phyloP scores from a whole-genome alignment of 805 yeast genomes.

The Yamadazyma sp. region DNA sequence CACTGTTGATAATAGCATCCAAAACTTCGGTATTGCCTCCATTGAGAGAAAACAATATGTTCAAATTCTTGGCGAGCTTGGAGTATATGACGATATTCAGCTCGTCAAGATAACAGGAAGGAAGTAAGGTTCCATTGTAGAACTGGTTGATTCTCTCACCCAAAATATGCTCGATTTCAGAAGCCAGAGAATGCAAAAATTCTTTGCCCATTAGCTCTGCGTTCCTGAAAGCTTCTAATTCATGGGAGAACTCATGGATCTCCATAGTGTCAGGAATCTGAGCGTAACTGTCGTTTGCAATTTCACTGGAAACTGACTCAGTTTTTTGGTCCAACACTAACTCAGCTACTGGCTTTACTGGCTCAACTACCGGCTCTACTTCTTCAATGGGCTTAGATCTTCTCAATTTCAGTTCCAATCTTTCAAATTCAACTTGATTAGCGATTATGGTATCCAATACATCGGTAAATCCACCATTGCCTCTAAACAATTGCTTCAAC shows the following conservation, averaged over 20 bases:
- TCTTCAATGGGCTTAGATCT: not conserved
- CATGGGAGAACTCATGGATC: slow-evolving; percentile 11
- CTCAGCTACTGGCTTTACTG: too few relatives aligned
- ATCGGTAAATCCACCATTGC: slow-evolving; percentile 60
- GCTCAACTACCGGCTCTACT: not conserved
- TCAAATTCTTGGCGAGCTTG: slow-evolving; percentile 10
- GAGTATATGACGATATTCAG: slow-evolving; percentile 8
- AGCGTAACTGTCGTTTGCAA: slow-evolving; percentile 1
- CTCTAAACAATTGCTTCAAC: slow-evolving; percentile 42
- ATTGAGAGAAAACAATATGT: slow-evolving; percentile 50
- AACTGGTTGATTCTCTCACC: slow-evolving; percentile 5
- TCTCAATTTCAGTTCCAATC: slow-evolving; percentile 29
- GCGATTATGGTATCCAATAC: slow-evolving; percentile 55
- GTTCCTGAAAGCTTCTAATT: slow-evolving; percentile 8
- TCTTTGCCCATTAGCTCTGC: slow-evolving; percentile 5
- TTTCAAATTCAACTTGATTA: slow-evolving; percentile 47
- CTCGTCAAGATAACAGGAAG: slow-evolving; percentile 3
- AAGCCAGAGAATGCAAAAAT: slow-evolving; percentile 1
- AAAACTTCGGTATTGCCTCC: slow-evolving; percentile 60
- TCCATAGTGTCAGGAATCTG: slow-evolving; percentile 14
- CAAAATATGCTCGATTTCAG: not conserved
- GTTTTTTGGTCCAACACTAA: too few relatives aligned
- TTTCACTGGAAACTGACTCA: too few relatives aligned
- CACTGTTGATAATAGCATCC: slow-evolving; percentile 55
- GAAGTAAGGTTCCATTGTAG: slow-evolving; percentile 1